A percentile compares a stretch with the other conserved stretches of the same genome.
Conservation (phyloP, 2,329 filamentous ascomycete genomes). For the Alternaria triticina region DNA sequence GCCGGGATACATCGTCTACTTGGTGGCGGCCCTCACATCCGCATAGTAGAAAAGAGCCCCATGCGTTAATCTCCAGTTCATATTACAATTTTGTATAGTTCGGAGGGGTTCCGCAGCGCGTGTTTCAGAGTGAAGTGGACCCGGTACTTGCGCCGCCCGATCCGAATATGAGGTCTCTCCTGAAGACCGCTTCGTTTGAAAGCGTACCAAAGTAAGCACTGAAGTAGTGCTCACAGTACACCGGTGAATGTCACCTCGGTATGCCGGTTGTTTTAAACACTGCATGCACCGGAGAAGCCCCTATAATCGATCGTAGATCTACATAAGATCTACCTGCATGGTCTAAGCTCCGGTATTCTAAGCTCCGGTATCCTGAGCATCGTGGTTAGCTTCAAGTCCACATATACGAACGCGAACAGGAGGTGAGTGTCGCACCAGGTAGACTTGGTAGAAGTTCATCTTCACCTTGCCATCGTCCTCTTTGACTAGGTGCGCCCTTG, state of each 20-base stretch:
- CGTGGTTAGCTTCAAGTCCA: constrained; percentile 13
- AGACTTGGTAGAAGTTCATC: constrained; percentile 63
- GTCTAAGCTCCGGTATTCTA: constrained; percentile 27
- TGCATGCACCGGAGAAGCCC: not conserved
- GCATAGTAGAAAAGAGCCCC: not conserved
- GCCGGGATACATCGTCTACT: not conserved
- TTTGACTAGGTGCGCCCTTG: constrained; percentile 59
- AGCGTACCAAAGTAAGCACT: not conserved
- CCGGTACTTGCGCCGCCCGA: not conserved
- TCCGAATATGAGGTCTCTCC: not conserved
- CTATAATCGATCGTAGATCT: not conserved
- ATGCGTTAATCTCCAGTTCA: not conserved
- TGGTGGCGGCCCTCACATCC: not conserved
- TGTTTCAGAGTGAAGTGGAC: not conserved
- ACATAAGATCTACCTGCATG: constrained; percentile 11
- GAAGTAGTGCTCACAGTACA: not conserved
- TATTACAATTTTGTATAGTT: not conserved
- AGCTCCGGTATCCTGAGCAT: not conserved
- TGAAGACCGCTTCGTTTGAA: not conserved
- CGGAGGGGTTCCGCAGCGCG: not conserved
- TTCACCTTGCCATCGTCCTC: constrained; percentile 60
- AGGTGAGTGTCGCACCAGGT: constrained; percentile 53
- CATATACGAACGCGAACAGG: not conserved
- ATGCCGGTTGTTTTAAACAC: not conserved
- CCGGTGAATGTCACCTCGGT: not conserved